These are phyloP conservation scores for Lecanicillium sp. DNA, from an alignment of 2,329 filamentous ascomycete genomes.

Conservation along the genomic window DNA sequence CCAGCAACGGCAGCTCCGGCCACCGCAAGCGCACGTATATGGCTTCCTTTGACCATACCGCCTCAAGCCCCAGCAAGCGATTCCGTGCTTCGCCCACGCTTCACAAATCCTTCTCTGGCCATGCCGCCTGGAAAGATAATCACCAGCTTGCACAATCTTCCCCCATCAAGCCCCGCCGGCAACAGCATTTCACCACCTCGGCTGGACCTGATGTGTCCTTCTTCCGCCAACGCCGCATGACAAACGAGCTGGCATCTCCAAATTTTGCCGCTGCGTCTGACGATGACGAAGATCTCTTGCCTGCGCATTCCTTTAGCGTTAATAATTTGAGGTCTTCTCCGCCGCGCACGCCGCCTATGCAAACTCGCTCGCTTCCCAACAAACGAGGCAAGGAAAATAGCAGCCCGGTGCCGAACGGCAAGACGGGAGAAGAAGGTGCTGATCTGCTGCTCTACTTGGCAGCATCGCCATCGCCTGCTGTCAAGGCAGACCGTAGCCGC, in stretches of 20 bases:
- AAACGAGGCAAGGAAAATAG: conserved; percentile 39
- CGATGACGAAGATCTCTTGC: conserved; percentile 77
- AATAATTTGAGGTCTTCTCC: conserved; percentile 68
- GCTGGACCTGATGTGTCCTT: conserved; percentile 70
- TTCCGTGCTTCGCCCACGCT: conserved; percentile 54
- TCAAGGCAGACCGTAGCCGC: conserved; percentile 41
- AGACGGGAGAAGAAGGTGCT: conserved; percentile 69
- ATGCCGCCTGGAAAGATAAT: conserved; percentile 65
- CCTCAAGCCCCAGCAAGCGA: conserved; percentile 58
- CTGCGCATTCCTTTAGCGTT: conserved; percentile 62
- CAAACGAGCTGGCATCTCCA: conserved; percentile 51
- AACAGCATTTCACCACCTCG: conserved; percentile 65
- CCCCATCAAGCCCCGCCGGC: conserved; percentile 68
- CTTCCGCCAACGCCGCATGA: conserved; percentile 62
- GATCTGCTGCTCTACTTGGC: conserved; percentile 78
- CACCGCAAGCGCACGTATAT: conserved; percentile 58
- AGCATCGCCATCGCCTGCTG: conserved; percentile 81
- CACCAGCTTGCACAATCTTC: conserved; percentile 79
- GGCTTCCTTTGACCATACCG: conserved; percentile 46
- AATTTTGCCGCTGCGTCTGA: conserved; percentile 59
- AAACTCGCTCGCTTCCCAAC: conserved; percentile 38
- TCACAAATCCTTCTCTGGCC: conserved; percentile 46
- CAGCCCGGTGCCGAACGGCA: conserved; percentile 35
- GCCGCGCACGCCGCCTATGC: conserved; percentile 71
- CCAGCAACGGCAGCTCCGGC: conserved; percentile 58